A percentile compares a stretch with the other conserved stretches of the same genome.
Conservation (phyloP, 225 moss, liverwort and hornwort species). For the Bryum argenteum region DNA sequence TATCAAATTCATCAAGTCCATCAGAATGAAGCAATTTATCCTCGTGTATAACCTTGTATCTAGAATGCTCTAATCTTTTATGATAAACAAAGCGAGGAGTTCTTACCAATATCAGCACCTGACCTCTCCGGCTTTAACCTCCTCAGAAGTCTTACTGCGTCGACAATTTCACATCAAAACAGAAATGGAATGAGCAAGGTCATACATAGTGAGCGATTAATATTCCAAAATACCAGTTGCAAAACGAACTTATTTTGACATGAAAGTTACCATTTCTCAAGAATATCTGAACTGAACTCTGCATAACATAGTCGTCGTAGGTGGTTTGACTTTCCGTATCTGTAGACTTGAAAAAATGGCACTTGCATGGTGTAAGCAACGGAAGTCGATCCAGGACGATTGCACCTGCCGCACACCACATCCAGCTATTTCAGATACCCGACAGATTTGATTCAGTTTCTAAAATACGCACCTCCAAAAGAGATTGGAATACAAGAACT, state of each 20-base stretch:
- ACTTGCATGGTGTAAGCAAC: slow-evolving; percentile 60
- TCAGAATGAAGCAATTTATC: slow-evolving; percentile 14
- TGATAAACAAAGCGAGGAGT: background rate
- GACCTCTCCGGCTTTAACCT: slow-evolving; percentile 27
- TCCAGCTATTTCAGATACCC: slow-evolving; percentile 18
- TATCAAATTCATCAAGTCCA: slow-evolving; percentile 11
- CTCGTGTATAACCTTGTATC: background rate
- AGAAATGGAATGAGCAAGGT: slow-evolving; percentile 14
- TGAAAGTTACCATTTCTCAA: slow-evolving; percentile 50
- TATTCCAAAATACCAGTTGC: slow-evolving; percentile 9
- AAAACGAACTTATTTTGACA: slow-evolving; percentile 18
- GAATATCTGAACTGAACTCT: slow-evolving; percentile 44
- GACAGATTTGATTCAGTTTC: background rate
- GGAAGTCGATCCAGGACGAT: slow-evolving; percentile 47
- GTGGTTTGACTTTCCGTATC: slow-evolving; percentile 21
- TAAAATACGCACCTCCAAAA: background rate
- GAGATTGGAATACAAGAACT: background rate
- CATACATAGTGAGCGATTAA: background rate
- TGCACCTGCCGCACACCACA: slow-evolving; percentile 35
- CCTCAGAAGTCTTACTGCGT: slow-evolving; percentile 31
- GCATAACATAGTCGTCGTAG: slow-evolving; percentile 31
- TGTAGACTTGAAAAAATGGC: slow-evolving; percentile 45
- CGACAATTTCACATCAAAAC: slow-evolving; percentile 20
- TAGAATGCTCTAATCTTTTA: background rate
- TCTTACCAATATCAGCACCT: slow-evolving; percentile 17